Evolutionary conservation across 1,139 yeast species (phyloP).

Genomic region (Protomyces inundatus): DNA sequence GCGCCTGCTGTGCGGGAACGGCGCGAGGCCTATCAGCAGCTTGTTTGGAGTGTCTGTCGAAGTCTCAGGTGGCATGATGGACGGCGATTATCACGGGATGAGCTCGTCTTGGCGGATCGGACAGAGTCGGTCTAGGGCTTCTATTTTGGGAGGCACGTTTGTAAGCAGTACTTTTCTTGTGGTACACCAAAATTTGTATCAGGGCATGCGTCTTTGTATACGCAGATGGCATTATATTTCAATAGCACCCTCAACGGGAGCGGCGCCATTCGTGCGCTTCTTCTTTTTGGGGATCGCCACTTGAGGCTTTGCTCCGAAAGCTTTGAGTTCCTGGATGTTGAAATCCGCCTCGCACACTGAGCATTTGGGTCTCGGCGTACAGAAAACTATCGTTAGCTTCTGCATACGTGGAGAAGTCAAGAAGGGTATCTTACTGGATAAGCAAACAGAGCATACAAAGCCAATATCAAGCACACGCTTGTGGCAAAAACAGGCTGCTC

Average conservation of each 20-base stretch:
- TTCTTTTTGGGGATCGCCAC: constrained; percentile 14
- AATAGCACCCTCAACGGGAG: background rate
- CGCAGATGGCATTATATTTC: background rate
- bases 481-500: constrained; percentile 90
- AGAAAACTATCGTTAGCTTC: constrained; percentile 37
- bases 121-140: too few species aligned
- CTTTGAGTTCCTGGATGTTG: constrained; percentile 36
- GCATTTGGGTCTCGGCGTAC: constrained; percentile 47
- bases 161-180: too few species aligned
- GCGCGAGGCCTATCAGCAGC: constrained; percentile 18
- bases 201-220: too few species aligned
- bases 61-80: constrained; percentile 24
- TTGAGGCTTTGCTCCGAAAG: constrained; percentile 18
- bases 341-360: constrained; percentile 65
- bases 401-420: constrained; percentile 36
- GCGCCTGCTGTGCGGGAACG: background rate
- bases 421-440: constrained; percentile 48
- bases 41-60: constrained; percentile 17
- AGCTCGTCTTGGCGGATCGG: constrained; percentile 9
- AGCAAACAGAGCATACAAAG: constrained; percentile 89
- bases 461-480: constrained; percentile 88
- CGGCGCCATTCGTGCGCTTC: constrained; percentile 1
- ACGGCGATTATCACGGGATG: background rate
- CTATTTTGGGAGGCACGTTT: too few species aligned
- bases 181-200: too few species aligned